A percentile compares a stretch with the other conserved stretches of the same genome.
These are phyloP conservation scores for Arthrobotrys conoides DNA, from an alignment of 2,329 filamentous ascomycete species.

Conservation along the genomic window DNA sequence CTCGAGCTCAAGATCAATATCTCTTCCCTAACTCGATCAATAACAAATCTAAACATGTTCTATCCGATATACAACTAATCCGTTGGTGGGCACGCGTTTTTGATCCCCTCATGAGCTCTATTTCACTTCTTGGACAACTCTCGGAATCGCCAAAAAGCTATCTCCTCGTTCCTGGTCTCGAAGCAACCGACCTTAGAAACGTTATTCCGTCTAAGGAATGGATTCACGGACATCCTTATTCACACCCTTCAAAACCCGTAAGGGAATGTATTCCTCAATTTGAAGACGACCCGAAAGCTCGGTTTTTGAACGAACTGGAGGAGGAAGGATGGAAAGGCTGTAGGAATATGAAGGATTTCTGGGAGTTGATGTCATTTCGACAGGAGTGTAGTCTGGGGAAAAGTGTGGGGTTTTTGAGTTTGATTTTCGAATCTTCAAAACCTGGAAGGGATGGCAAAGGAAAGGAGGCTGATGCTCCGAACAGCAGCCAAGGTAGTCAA, in stretches of 20 bases:
- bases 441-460: conserved; percentile 6
- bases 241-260: conserved; percentile 64
- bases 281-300: conserved; percentile 93
- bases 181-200: conserved; percentile 82
- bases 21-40: conserved; percentile 93
- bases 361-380: conserved; percentile 97
- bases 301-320: conserved; percentile 90
- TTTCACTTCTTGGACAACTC: conserved; percentile 66
- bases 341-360: conserved; percentile 88
- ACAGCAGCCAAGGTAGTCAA: conserved; percentile 21
- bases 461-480: neutral
- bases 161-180: conserved; percentile 87
- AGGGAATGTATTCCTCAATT: conserved; percentile 82
- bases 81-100: conserved; percentile 96
- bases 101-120: conserved; percentile 76
- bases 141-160: conserved; percentile 72
- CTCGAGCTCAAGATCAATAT: conserved; percentile 91
- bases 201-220: conserved; percentile 79
- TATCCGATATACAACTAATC: conserved; percentile 90
- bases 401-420: conserved; percentile 94
- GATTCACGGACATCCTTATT: conserved; percentile 81
- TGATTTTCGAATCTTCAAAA: conserved; percentile 79
- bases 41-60: conserved; percentile 86
- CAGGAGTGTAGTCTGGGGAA: conserved; percentile 95
- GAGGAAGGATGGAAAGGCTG: conserved; percentile 86